These are phyloP conservation scores for Benincasa hispida DNA, from an alignment of 306 rosid species.

Conservation along the genomic window DNA sequence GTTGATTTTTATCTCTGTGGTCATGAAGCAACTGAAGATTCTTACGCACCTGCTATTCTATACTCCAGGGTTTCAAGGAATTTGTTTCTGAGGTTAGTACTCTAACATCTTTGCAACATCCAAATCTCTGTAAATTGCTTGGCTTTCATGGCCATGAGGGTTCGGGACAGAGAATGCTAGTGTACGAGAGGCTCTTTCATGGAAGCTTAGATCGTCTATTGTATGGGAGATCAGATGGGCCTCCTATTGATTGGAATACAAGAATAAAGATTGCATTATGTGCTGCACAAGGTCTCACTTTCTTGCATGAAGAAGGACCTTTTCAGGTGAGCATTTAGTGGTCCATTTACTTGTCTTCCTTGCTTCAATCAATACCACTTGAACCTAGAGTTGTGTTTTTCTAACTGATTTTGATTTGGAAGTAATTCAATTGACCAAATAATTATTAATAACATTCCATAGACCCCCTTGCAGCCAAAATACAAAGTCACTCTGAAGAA, in stretches of 20 bases:
- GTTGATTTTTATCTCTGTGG: not conserved
- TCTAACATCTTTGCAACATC: conserved; percentile 78
- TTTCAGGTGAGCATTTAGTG: conserved; percentile 56
- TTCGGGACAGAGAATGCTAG: conserved; percentile 67
- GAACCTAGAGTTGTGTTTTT: not conserved
- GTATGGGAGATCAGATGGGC: conserved; percentile 87
- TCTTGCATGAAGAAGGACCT: conserved; percentile 99
- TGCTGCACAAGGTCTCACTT: conserved; percentile 94
- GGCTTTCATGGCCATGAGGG: conserved; percentile 90
- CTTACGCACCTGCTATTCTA: not conserved
- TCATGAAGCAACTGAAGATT: not conserved
- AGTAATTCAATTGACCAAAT: not conserved
- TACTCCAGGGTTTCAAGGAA: conserved; percentile 69
- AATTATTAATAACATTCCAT: not conserved
- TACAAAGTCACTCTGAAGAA: not conserved
- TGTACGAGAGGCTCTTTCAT: conserved; percentile 84
- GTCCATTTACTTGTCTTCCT: not conserved
- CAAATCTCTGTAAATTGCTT: conserved; percentile 89
- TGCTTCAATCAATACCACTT: not conserved
- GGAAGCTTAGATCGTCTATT: conserved; percentile 83
- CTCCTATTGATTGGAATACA: conserved; percentile 92
- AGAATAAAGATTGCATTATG: conserved; percentile 86
- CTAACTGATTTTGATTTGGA: not conserved
- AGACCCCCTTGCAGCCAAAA: not conserved
- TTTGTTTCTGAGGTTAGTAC: conserved; percentile 69